Evolutionary conservation across 106 monocot genomes (phyloP).

Genomic region (Narthecium ossifragum): DNA sequence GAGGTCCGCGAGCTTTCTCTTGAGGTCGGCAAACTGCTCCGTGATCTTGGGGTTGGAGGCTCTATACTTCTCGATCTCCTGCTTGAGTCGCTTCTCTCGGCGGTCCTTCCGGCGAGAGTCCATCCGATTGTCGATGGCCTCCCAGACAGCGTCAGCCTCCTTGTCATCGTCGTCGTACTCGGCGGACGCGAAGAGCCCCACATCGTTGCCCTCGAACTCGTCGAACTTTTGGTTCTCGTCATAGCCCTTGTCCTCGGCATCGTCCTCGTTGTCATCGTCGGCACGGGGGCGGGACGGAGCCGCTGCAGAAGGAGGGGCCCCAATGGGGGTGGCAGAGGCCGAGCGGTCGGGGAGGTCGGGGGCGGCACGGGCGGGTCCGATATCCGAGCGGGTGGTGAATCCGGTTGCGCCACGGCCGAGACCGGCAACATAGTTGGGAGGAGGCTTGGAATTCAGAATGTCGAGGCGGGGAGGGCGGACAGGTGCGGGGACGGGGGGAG

Average conservation of each 20-base stretch:
- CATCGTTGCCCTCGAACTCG: constrained; percentile 96
- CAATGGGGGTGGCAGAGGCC: constrained; percentile 24
- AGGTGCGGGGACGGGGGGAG: constrained; percentile 23
- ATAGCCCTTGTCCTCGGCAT: constrained; percentile 89
- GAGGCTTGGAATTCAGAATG: constrained; percentile 91
- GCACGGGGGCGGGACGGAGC: constrained; percentile 43
- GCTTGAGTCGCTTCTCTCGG: constrained; percentile 82
- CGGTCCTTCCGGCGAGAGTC: constrained; percentile 83
- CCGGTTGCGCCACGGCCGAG: constrained; percentile 97
- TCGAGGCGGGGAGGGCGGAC: constrained; percentile 59
- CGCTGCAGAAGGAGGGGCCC: constrained; percentile 27
- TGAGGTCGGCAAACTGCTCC: constrained; percentile 94
- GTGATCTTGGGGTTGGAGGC: constrained; percentile 98
- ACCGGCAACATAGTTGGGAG: constrained; percentile 92
- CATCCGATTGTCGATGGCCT: constrained; percentile 86
- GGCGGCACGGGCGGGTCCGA: constrained; percentile 90
- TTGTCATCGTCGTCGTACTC: constrained; percentile 99
- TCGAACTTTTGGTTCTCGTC: constrained; percentile 99
- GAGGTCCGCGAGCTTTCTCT: constrained; percentile 78
- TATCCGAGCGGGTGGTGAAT: constrained; percentile 96
- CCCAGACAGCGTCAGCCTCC: constrained; percentile 97
- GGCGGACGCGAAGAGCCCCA: constrained; percentile 88
- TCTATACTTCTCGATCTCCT: constrained; percentile 97
- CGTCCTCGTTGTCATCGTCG: constrained; percentile 52
- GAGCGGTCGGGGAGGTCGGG: constrained; percentile 88